Conservation (phyloP, 2,329 filamentous ascomycete species). For the Tolypocladium cylindrosporum region DNA sequence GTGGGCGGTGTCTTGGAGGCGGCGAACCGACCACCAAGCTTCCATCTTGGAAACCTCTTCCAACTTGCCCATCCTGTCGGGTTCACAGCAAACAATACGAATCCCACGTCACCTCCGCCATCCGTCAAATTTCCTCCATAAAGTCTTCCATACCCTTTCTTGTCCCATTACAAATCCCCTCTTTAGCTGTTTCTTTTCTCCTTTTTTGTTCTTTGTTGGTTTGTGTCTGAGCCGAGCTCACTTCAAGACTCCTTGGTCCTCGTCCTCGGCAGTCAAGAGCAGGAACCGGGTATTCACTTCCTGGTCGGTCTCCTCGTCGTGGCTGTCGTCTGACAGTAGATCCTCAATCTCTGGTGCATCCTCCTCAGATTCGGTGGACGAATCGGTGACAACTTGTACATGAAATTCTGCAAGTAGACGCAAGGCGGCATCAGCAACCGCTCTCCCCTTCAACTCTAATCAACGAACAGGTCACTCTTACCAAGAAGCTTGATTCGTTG, state of each 20-base stretch:
- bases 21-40: background rate
- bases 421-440: background rate
- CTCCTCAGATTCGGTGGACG: conserved; percentile 3
- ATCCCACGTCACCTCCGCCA: background rate
- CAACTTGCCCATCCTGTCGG: background rate
- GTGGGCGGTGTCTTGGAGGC: background rate
- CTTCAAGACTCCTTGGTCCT: background rate
- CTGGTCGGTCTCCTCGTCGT: background rate
- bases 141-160: background rate
- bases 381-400: background rate
- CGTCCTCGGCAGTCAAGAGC: background rate
- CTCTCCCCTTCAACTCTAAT: background rate
- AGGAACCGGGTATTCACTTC: background rate
- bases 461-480: conserved; percentile 8
- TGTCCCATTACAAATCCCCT: background rate
- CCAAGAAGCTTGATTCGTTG: conserved; percentile 17
- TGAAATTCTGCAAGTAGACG: conserved; percentile 9
- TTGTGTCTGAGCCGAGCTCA: background rate
- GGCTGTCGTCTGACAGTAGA: background rate
- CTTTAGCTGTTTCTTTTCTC: background rate
- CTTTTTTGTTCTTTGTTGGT: background rate
- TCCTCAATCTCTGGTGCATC: background rate
- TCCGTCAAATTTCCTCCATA: background rate
- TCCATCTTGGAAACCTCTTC: background rate
- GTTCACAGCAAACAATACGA: background rate